Percentiles rank a stretch among this genome's conserved stretches.
phyloP scores from a whole-genome alignment of 257 asterid species.

The Solanum bulbocastanum region DNA sequence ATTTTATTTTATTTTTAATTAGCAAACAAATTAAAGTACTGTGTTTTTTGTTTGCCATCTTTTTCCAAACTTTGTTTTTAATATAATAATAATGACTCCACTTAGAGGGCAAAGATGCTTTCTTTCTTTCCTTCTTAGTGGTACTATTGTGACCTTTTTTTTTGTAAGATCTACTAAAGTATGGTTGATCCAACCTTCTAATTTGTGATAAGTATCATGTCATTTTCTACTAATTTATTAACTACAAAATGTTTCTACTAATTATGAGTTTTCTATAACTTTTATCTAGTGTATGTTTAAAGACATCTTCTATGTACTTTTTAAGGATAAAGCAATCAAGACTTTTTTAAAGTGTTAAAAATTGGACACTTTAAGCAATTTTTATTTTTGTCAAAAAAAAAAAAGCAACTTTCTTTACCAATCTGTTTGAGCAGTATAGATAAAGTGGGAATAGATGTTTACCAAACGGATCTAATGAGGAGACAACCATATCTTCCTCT shows the following conservation, averaged over 20 bases:
- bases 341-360: not conserved
- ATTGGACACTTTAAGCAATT: not conserved
- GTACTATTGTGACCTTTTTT: slow-evolving; percentile 3
- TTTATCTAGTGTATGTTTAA: not conserved
- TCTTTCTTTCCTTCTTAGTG: slow-evolving; percentile 1
- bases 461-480: slow-evolving; percentile 3
- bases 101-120: slow-evolving; percentile 11
- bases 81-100: slow-evolving; percentile 23
- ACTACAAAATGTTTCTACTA: not conserved
- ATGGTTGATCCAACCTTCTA: slow-evolving; percentile 19
- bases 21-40: not conserved
- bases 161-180: slow-evolving; percentile 12
- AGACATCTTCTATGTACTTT: not conserved
- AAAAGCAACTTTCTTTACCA: not conserved
- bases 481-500: not conserved
- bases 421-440: not conserved
- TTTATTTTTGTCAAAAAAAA: not conserved
- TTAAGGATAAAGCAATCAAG: not conserved
- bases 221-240: slow-evolving; percentile 10
- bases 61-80: slow-evolving; percentile 14
- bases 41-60: slow-evolving; percentile 4
- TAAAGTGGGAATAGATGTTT: not conserved
- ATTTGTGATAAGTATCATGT: slow-evolving; percentile 13
- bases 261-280: not conserved
- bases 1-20: not conserved